Evolutionary conservation across 805 yeast species (phyloP), one percentile per base, ranked within the genome.

Genomic region (Candida manassasensis): DNA sequence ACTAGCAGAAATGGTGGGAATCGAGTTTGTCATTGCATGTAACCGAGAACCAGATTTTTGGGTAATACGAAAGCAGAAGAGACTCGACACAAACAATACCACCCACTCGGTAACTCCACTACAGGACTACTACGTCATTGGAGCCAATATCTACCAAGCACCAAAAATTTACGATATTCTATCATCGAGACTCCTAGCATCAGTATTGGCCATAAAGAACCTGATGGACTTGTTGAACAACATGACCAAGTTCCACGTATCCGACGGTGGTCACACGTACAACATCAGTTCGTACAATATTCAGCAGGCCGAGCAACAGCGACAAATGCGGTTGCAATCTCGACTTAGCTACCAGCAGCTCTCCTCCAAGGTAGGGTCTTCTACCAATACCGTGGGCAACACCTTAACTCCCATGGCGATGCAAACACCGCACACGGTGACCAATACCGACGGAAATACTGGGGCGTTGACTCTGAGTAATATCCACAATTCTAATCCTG

Each of bases 71-170:
- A 88, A 89, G 52, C 97, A 90, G 54, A 62, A 76, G 30, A 63
- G 97, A 19, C 42, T 69, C 4, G 42, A 39, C 32, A 41, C 31
- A 34, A 41, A 39, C n/a, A n/a, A 14, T 7, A 29, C 17, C 13
- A 14, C 17, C 8, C 61, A 71, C 22, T 75, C 79, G 5, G 64
- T 65, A 9, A 73, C 69, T 21, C 68, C 81, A 0, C 49, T 85
- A 8, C 78, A 85, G 19, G 94, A 87, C 44, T 90, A 84, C 59
- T 90, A 85, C 56, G 81, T 90, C 31, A 78, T 88, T 27, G 96
- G 96, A 3, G 94, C 95, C 13, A 88, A 86, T 51, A 82, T 93
- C 2, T 93, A 88, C 59, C 90, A 85, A 77, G 82, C 96, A 0
- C 97, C 97, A 0, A 64, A 77, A 12, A 70, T 85, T 1, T 78